Base-by-base conservation (phyloP, 1,139 yeast species). In the Scheffersomyces quercinus region DNA sequence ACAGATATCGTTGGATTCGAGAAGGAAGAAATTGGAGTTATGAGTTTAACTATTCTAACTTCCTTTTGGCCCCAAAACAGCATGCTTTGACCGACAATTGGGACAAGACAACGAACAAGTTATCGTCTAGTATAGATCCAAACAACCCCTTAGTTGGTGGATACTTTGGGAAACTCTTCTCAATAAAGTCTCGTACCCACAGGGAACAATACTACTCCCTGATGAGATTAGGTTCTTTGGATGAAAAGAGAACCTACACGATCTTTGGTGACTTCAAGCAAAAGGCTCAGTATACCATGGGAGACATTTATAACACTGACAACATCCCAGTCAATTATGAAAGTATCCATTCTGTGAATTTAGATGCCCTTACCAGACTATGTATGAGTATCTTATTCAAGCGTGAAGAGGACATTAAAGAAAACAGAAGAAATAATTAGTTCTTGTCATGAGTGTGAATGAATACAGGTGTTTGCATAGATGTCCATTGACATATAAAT, bases 1-100 rank as follows among this genome's bases (percentile, higher is more conserved):
- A 20, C 2, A 40, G 43, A 14, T 47, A 42, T 26, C 35, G 50
- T 13, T 45, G 50, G 50, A 29, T 47, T 16, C 39, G 42, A 34
- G 36, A 44, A 30, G 40, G 29, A 10, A 40, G 24, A 31, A 36
- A 24, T 29, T 39, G 33, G 10, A 13, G 32, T 13, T 38, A 30
- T 11, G 29, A 35, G 14, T 37, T 24, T 32, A 32, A 31, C 13
- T 48, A 41, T 26, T 40, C 46, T 5, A 38, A 41, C 13, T 37
- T 37, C 35, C 39, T 35, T 9, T 36, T 48, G 34, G 45, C 38
- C n/a, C 38, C 40, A 7, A 39, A 39, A 10, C 38, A 45, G 16
- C 40, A 31, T 28, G 46, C 51, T 8, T 29, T 48, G 29, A 37
- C 44, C 6, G 49, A 48, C 11, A 42, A 45, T 29, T 48, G 49